These are phyloP conservation scores for Fusarium continuum DNA, from an alignment of 2,329 filamentous ascomycete species.

Conservation along the genomic window DNA sequence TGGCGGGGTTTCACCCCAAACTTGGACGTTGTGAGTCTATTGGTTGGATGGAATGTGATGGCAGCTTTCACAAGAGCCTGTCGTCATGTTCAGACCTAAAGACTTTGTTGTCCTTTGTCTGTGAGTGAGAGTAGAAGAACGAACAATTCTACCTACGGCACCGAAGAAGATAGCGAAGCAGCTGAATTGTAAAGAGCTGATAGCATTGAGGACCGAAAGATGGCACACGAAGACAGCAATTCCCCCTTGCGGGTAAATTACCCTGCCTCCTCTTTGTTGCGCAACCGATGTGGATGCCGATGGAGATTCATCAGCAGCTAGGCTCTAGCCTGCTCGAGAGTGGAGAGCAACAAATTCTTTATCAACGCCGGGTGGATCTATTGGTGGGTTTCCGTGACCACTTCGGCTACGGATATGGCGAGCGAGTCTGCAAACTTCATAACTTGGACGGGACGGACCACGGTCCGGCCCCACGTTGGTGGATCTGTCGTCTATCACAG, in stretches of 20 bases:
- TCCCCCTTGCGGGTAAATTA: conserved; percentile 10
- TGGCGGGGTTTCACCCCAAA: not conserved
- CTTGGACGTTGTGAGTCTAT: not conserved
- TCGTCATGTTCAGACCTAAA: conserved; percentile 11
- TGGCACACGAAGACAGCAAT: conserved; percentile 11
- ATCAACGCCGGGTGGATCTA: conserved; percentile 17
- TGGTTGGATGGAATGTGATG: not conserved
- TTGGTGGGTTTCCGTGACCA: conserved; percentile 1
- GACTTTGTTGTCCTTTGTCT: not conserved
- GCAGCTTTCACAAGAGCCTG: conserved; percentile 12
- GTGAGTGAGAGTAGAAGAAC: not conserved
- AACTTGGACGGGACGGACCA: not conserved
- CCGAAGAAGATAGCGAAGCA: not conserved
- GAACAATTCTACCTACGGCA: not conserved
- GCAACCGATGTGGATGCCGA: conserved; percentile 37
- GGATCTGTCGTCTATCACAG: not conserved
- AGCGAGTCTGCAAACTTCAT: conserved; percentile 6
- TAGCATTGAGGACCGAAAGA: conserved; percentile 5
- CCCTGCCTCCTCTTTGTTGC: conserved; percentile 4
- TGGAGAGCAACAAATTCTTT: conserved; percentile 28
- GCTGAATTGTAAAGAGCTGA: not conserved
- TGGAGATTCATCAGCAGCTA: conserved; percentile 2
- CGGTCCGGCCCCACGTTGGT: not conserved
- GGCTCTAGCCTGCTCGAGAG: conserved; percentile 14
- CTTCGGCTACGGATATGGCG: conserved; percentile 9